A percentile compares a stretch with the other conserved stretches of the same genome.
phyloP scores from a whole-genome alignment of 345 rosid genomes.

The Bruguiera gymnorhiza region DNA sequence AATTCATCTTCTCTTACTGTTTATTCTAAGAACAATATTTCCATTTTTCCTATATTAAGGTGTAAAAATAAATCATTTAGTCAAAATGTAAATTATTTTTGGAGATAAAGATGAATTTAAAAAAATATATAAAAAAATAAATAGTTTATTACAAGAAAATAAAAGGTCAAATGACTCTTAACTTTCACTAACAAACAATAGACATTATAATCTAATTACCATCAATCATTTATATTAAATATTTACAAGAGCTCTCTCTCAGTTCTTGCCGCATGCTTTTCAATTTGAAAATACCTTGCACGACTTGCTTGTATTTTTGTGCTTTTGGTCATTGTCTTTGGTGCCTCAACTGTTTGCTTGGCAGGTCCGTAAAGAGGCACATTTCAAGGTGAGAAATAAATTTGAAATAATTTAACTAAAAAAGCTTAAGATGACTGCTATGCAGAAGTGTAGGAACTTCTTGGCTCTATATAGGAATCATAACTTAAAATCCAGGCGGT shows the following conservation, averaged over 20 bases:
- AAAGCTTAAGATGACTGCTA: conserved; percentile 73
- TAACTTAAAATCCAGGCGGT: conserved; percentile 74
- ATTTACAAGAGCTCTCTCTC: conserved; percentile 74
- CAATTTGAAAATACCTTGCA: conserved; percentile 84
- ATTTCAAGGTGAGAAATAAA: conserved; percentile 72
- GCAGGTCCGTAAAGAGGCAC: conserved; percentile 33
- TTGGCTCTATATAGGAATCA: conserved; percentile 61
- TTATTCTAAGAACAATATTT: too few relatives aligned
- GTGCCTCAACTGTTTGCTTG: conserved; percentile 94
- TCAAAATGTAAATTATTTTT: too few relatives aligned
- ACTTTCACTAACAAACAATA: too few relatives aligned
- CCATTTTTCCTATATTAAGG: too few relatives aligned
- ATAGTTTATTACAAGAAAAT: too few relatives aligned
- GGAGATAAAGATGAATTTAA: too few relatives aligned
- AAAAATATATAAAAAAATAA: too few relatives aligned
- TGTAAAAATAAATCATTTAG: too few relatives aligned
- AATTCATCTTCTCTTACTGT: too few relatives aligned
- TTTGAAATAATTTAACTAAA: conserved; percentile 43
- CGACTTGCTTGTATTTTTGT: conserved; percentile 90
- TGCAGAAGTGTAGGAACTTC: conserved; percentile 81
- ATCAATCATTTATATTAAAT: too few relatives aligned
- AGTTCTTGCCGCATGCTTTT: conserved; percentile 91
- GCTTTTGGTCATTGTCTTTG: conserved; percentile 85
- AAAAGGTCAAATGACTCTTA: too few relatives aligned
- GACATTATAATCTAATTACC: too few relatives aligned